Base-by-base conservation (phyloP, 495 filamentous ascomycete genomes). In the Tuber microsphaerosporum region DNA sequence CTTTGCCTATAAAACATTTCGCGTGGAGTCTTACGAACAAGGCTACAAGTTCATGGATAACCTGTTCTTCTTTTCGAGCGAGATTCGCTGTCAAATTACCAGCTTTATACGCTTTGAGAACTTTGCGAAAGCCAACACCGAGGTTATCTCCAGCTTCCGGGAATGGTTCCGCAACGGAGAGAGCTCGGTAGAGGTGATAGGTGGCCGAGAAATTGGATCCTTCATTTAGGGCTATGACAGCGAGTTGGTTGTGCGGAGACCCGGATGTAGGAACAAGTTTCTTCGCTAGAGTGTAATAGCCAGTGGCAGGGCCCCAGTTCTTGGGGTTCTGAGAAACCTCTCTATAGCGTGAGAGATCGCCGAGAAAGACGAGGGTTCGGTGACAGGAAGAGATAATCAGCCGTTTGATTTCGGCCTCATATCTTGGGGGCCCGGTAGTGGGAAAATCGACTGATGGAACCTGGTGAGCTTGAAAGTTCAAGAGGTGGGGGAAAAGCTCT, bases 281-380 rank as follows among this genome's bases (percentile, higher is more conserved):
- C 75, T 89, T 88, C 19, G 96, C 96, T 44, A 98, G 84, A 73
- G 89, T 87, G 81, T 99, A 99, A 83, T 94, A 97, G 12, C 90
- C 90, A 71, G 92, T 87, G 16, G 95, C 94, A 9, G 89, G 90
- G 2, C 91, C 91, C 88, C 92, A 97, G 89, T 74, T 91, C 86
- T 84, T 91, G 90, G 75, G 85, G 86, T 48, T 85, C 84, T 61
- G 87, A 82, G 92, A 88, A 41, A 89, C 89, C 81, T 93, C 93
- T 69, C 96, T 91, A 83, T 97, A 99, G 77, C 95, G 90, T 46
- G 93, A 93, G 43, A 99, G 88, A 82, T 99, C 95, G 69, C 95
- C 95, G 16, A 99, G 89, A 73, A 89, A 91, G 69, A 97, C 90
- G 43, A 98, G 87, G 14, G 92, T 92, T 71, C 89, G 89, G 85